phyloP scores from a whole-genome alignment of 2,329 filamentous ascomycete genomes.

The Fusarium veterinarium region DNA sequence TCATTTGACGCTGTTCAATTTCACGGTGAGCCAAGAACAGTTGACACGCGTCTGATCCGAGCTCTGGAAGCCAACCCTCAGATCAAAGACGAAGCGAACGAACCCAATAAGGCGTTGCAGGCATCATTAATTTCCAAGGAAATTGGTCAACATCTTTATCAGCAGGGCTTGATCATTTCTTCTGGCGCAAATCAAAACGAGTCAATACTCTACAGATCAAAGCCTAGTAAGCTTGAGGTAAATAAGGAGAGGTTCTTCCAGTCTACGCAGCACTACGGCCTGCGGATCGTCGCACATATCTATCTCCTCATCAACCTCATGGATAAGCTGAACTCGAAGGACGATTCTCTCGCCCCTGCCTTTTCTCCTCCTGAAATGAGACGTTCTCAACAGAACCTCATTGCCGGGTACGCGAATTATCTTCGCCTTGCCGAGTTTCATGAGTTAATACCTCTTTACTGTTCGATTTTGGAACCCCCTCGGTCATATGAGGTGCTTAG shows the following conservation, averaged over 20 bases:
- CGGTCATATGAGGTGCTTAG: constrained; percentile 78
- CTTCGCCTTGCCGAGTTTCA: constrained; percentile 78
- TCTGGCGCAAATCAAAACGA: constrained; percentile 39
- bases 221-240: constrained; percentile 47
- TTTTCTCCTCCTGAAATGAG: constrained; percentile 43
- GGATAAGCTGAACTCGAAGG: constrained; percentile 61
- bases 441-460: constrained; percentile 88
- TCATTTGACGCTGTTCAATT: constrained; percentile 74
- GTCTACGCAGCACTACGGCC: constrained; percentile 69
- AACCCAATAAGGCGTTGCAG: constrained; percentile 80
- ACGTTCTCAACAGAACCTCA: constrained; percentile 75
- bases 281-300: constrained; percentile 76
- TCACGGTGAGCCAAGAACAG: constrained; percentile 65
- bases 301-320: constrained; percentile 75
- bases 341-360: constrained; percentile 24
- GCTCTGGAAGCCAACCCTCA: constrained; percentile 67
- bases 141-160: constrained; percentile 66
- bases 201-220: constrained; percentile 45
- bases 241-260: constrained; percentile 62
- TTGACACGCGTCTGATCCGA: constrained; percentile 69
- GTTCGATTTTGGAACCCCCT: constrained; percentile 76
- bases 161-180: constrained; percentile 63
- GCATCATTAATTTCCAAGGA: constrained; percentile 77
- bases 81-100: constrained; percentile 68
- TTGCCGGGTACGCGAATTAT: constrained; percentile 85